phyloP scores from a whole-genome alignment of 1,139 yeast species.

The Saccharomyces hybrid region DNA sequence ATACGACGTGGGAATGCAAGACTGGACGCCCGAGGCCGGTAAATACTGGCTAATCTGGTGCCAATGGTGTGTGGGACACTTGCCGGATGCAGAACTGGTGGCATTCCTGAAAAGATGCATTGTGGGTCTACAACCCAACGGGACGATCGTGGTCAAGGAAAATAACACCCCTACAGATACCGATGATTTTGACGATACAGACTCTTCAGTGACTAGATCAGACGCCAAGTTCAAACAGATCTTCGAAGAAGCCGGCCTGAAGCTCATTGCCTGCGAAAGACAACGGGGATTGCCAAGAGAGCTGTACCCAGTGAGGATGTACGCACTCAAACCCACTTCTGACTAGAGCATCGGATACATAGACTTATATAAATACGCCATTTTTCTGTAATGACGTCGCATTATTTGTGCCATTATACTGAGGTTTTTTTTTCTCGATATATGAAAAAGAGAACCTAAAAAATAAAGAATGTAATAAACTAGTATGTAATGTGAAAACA shows the following conservation, averaged over 20 bases:
- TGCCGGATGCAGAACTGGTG: slow-evolving; percentile 74
- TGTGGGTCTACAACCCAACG: slow-evolving; percentile 62
- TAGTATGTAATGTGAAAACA: not conserved
- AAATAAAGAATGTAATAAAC: slow-evolving; percentile 21
- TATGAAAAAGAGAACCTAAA: slow-evolving; percentile 29
- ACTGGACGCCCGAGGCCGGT: slow-evolving; percentile 61
- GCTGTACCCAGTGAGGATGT: slow-evolving; percentile 87
- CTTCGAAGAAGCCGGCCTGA: slow-evolving; percentile 70
- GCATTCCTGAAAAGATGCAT: slow-evolving; percentile 64
- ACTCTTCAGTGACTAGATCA: slow-evolving; percentile 83
- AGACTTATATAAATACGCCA: not conserved
- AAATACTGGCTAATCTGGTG: slow-evolving; percentile 92
- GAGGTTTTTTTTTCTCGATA: slow-evolving; percentile 7
- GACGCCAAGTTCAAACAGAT: slow-evolving; percentile 69
- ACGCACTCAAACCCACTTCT: slow-evolving; percentile 59
- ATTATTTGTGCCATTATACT: slow-evolving; percentile 19
- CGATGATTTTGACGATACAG: slow-evolving; percentile 79
- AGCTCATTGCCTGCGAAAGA: slow-evolving; percentile 71
- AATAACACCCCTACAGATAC: slow-evolving; percentile 63
- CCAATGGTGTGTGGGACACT: slow-evolving; percentile 97
- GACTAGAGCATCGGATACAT: not conserved
- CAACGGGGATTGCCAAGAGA: slow-evolving; percentile 91
- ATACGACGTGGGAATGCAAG: slow-evolving; percentile 81
- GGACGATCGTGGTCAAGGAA: slow-evolving; percentile 82
- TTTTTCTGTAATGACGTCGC: not conserved